Evolutionary conservation across 1,284 basidiomycete genomes (phyloP).

Genomic region (Melampsora americana): DNA sequence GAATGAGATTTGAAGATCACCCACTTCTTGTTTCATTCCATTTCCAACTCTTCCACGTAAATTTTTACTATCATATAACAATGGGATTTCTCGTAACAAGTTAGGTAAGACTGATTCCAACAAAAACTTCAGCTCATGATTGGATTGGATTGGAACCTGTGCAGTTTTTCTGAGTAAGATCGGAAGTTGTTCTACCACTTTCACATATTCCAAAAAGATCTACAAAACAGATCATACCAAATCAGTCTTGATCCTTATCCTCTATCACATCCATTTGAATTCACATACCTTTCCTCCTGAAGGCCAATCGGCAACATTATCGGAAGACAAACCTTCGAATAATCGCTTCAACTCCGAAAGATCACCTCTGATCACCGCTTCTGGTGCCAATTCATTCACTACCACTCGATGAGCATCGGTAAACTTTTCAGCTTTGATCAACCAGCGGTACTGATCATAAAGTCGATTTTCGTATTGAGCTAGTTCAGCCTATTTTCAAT

Average conservation of each 20-base stretch:
- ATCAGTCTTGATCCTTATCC: too few relatives aligned
- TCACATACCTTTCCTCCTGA: slow-evolving; percentile 50
- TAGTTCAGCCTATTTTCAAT: slow-evolving; percentile 63
- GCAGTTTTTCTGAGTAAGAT: slow-evolving; percentile 9
- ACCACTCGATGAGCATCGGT: slow-evolving; percentile 77
- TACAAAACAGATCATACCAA: background rate
- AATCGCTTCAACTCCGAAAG: slow-evolving; percentile 68
- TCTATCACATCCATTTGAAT: background rate
- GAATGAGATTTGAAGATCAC: background rate
- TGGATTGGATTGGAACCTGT: background rate
- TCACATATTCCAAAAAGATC: slow-evolving; percentile 35
- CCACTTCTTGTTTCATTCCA: slow-evolving; percentile 36
- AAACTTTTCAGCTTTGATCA: slow-evolving; percentile 68
- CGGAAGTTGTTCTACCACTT: slow-evolving; percentile 35
- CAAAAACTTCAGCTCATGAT: background rate
- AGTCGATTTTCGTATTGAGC: slow-evolving; percentile 65
- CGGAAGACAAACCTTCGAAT: slow-evolving; percentile 67
- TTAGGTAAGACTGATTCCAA: slow-evolving; percentile 10
- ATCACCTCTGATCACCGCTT: slow-evolving; percentile 79
- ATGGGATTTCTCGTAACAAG: slow-evolving; percentile 41
- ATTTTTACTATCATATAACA: slow-evolving; percentile 21
- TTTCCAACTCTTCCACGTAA: background rate
- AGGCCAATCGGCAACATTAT: slow-evolving; percentile 54
- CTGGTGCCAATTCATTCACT: slow-evolving; percentile 77
- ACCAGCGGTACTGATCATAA: slow-evolving; percentile 73